phyloP scores from a whole-genome alignment of 1,139 yeast species.

The Yamadazyma taylorii region DNA sequence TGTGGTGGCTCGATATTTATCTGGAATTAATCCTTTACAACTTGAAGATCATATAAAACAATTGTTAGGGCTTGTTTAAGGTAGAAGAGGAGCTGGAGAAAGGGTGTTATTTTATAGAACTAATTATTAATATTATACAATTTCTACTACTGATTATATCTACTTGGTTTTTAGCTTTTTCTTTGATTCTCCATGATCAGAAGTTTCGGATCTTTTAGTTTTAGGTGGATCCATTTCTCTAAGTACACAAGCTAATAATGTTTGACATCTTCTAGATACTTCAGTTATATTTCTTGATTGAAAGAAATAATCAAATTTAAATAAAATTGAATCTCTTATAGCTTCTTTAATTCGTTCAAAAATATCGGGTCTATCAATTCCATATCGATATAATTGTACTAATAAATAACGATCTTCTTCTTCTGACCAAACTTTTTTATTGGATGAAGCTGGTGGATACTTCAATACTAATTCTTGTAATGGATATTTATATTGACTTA shows the following conservation, averaged over 20 bases:
- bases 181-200: constrained; percentile 15
- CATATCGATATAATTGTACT: constrained; percentile 63
- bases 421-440: constrained; percentile 62
- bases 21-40: constrained; percentile 65
- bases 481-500: constrained; percentile 61
- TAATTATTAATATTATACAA: too few relatives aligned
- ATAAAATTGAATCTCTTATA: constrained; percentile 59
- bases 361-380: constrained; percentile 63
- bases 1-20: constrained; percentile 69
- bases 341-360: constrained; percentile 64
- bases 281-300: constrained; percentile 68
- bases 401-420: constrained; percentile 74
- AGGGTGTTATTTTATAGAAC: too few relatives aligned
- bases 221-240: constrained; percentile 49
- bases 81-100: too few relatives aligned
- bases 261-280: constrained; percentile 64
- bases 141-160: too few relatives aligned
- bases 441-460: constrained; percentile 58
- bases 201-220: constrained; percentile 16
- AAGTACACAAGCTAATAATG: constrained; percentile 62
- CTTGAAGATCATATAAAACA: constrained; percentile 32
- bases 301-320: constrained; percentile 70
- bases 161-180: constrained; percentile 14
- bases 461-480: constrained; percentile 62
- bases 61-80: not conserved